Percentiles rank a stretch among this genome's conserved stretches.
phyloP scores from a whole-genome alignment of 2,329 filamentous ascomycete species.

The Cercospora zeae-maydis region DNA sequence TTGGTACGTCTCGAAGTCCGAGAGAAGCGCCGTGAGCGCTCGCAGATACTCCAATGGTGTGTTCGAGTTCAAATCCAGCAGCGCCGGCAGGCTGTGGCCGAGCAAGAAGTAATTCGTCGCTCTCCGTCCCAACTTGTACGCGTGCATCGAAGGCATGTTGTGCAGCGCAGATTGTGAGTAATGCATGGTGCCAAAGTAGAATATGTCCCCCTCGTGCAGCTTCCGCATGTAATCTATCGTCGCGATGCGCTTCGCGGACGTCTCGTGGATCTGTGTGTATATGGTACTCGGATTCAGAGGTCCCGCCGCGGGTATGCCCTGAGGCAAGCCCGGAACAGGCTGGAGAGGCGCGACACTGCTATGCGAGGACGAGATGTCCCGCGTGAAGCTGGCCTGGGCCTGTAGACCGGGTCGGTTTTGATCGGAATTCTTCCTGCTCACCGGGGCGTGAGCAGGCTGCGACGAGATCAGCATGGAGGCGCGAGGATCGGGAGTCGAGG shows the following conservation, averaged over 20 bases:
- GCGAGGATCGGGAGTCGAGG: not conserved
- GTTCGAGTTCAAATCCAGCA: constrained; percentile 81
- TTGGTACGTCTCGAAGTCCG: constrained; percentile 93
- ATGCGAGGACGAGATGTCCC: constrained; percentile 25
- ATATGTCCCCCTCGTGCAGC: constrained; percentile 87
- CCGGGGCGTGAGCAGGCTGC: constrained; percentile 13
- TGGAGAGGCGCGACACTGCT: constrained; percentile 26
- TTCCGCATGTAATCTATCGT: constrained; percentile 91
- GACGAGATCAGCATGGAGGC: constrained; percentile 21
- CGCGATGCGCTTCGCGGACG: constrained; percentile 86
- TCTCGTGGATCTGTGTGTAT: constrained; percentile 72
- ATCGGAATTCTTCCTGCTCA: constrained; percentile 18
- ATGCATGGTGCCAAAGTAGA: constrained; percentile 97
- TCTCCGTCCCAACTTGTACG: constrained; percentile 77
- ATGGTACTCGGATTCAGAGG: constrained; percentile 47
- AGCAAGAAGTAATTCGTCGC: constrained; percentile 92
- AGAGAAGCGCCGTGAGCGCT: constrained; percentile 76
- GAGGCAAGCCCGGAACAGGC: constrained; percentile 18
- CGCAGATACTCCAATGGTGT: constrained; percentile 81
- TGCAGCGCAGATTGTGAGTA: constrained; percentile 78
- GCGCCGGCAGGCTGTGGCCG: constrained; percentile 82
- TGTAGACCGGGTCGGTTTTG: constrained; percentile 20
- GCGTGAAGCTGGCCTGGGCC: constrained; percentile 26
- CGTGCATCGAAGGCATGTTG: constrained; percentile 80
- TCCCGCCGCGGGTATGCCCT: constrained; percentile 6